Conservation (phyloP, 2,329 filamentous ascomycete species). For the Alternaria sp. region DNA sequence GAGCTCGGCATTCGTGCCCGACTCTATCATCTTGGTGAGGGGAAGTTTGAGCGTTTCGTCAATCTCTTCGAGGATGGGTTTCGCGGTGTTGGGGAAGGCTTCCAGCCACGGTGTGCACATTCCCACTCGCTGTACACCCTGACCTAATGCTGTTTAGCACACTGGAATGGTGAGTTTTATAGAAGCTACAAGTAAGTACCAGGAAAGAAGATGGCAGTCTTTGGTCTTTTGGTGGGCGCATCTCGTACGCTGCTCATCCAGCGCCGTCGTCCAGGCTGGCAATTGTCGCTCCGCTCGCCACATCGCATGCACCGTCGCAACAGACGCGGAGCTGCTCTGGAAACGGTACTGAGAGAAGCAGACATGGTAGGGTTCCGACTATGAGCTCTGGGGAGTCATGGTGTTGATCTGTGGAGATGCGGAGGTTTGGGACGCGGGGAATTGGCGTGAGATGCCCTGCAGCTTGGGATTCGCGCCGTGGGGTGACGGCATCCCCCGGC, state of each 20-base stretch:
- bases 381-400: slow-evolving; percentile 16
- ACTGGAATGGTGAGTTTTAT: not conserved
- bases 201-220: slow-evolving; percentile 53
- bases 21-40: slow-evolving; percentile 78
- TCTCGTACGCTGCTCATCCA: slow-evolving; percentile 45
- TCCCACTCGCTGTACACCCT: slow-evolving; percentile 87
- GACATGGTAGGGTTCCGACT: slow-evolving; percentile 30
- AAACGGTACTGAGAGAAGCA: slow-evolving; percentile 20
- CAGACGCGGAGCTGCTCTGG: slow-evolving; percentile 24
- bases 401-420: slow-evolving; percentile 20
- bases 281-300: slow-evolving; percentile 21
- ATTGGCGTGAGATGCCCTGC: slow-evolving; percentile 10
- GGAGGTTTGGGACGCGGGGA: slow-evolving; percentile 18
- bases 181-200: slow-evolving; percentile 31
- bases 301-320: slow-evolving; percentile 32
- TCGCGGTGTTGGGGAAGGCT: slow-evolving; percentile 80
- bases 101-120: slow-evolving; percentile 88
- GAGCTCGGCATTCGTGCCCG: slow-evolving; percentile 78
- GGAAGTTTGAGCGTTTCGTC: slow-evolving; percentile 77
- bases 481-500: slow-evolving; percentile 9
- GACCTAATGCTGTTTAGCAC: slow-evolving; percentile 63
- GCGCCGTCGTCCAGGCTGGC: slow-evolving; percentile 21
- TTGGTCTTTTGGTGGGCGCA: slow-evolving; percentile 39
- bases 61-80: slow-evolving; percentile 83
- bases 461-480: slow-evolving; percentile 13